Conservation (phyloP, 1,284 basidiomycete species). For the Tetrapyrgos nigripes region DNA sequence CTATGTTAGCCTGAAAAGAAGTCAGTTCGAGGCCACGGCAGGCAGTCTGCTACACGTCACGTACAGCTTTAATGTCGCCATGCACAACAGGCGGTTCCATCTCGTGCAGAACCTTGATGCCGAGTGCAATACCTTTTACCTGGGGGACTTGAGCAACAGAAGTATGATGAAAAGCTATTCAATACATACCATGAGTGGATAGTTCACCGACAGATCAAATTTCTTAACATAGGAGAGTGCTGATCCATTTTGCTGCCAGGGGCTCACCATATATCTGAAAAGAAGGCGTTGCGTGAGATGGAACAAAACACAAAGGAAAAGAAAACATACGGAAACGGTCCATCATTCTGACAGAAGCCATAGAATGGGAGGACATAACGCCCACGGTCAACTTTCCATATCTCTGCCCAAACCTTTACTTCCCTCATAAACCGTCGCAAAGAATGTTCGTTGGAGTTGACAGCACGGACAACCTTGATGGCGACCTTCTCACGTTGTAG, state of each 20-base stretch:
- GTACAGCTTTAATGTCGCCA: constrained; percentile 45
- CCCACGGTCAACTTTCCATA: constrained; percentile 59
- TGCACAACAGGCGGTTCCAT: constrained; percentile 48
- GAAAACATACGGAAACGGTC: constrained; percentile 54
- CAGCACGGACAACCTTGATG: constrained; percentile 59
- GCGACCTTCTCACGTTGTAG: constrained; percentile 58
- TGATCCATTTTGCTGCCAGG: constrained; percentile 21
- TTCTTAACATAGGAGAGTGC: constrained; percentile 20
- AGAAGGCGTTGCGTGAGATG: neutral
- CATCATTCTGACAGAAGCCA: constrained; percentile 58
- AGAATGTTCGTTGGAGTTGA: constrained; percentile 51
- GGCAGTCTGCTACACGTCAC: neutral
- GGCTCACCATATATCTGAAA: constrained; percentile 22
- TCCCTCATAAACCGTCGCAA: constrained; percentile 54
- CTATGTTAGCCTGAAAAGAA: constrained; percentile 53
- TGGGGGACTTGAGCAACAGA: constrained; percentile 18
- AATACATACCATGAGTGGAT: constrained; percentile 16
- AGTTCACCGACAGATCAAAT: constrained; percentile 15
- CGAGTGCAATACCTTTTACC: constrained; percentile 45
- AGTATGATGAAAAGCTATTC: neutral
- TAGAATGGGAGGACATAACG: constrained; percentile 60
- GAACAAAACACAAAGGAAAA: neutral
- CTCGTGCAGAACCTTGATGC: constrained; percentile 44
- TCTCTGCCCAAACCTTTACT: constrained; percentile 57
- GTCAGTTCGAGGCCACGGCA: neutral